Percentiles rank a stretch among this genome's conserved stretches.
Conservation (phyloP, 2,329 filamentous ascomycete species). For the Fusarium tanahbumbuense region DNA sequence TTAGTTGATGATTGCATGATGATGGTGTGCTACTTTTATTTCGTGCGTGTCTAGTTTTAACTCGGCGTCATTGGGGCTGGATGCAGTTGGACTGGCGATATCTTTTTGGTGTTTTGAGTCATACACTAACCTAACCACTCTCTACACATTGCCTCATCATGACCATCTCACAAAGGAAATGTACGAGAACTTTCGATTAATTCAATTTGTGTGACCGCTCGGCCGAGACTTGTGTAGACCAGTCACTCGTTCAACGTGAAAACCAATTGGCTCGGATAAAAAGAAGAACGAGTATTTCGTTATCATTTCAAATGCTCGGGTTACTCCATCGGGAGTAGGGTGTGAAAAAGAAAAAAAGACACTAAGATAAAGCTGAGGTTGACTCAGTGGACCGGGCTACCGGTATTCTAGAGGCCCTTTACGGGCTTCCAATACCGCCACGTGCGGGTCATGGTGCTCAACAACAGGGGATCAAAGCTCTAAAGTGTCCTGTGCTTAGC, state of each 20-base stretch:
- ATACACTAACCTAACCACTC: not conserved
- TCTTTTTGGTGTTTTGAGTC: slow-evolving; percentile 34
- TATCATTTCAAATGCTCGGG: slow-evolving; percentile 35
- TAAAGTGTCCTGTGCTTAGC: slow-evolving; percentile 39
- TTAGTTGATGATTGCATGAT: slow-evolving; percentile 24
- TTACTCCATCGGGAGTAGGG: slow-evolving; percentile 33
- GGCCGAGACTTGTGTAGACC: slow-evolving; percentile 8
- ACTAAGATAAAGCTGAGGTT: not conserved
- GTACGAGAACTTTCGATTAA: not conserved
- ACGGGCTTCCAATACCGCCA: slow-evolving; percentile 30
- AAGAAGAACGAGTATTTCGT: slow-evolving; percentile 13
- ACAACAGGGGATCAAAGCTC: not conserved
- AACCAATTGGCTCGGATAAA: slow-evolving; percentile 41
- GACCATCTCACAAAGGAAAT: not conserved
- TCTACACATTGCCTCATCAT: not conserved
- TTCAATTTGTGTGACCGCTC: slow-evolving; percentile 1
- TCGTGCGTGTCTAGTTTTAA: not conserved
- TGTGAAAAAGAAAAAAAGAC: not conserved
- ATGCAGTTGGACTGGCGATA: slow-evolving; percentile 27
- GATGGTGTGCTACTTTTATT: slow-evolving; percentile 26
- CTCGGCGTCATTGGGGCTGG: slow-evolving; percentile 9
- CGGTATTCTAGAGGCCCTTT: slow-evolving; percentile 26
- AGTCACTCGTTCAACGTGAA: slow-evolving; percentile 18
- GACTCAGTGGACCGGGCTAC: slow-evolving; percentile 14
- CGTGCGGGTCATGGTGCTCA: slow-evolving; percentile 28